These are phyloP conservation scores for Phytophthora lateralis DNA, from an alignment of 352 stramenopile species.

Conservation along the genomic window DNA sequence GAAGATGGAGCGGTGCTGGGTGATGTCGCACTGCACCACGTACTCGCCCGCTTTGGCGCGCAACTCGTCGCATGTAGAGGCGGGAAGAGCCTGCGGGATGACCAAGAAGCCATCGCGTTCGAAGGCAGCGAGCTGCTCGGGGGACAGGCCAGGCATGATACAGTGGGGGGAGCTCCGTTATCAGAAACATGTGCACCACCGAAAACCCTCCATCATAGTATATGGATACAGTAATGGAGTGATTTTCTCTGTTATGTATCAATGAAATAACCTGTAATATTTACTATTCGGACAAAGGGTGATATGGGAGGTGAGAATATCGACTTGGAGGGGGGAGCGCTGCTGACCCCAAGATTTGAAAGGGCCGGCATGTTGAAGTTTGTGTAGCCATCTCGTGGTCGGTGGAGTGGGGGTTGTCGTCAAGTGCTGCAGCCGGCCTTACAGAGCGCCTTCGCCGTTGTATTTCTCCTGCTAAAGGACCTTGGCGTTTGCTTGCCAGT, in stretches of 20 bases:
- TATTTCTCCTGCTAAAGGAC: neutral
- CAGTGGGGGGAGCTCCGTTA: constrained; percentile 1
- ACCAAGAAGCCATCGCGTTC: constrained; percentile 73
- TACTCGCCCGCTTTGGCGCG: constrained; percentile 55
- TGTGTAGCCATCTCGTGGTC: constrained; percentile 25
- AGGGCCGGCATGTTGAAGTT: constrained; percentile 24
- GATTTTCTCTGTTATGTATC: neutral
- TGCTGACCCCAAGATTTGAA: constrained; percentile 20
- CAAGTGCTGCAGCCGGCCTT: too few relatives aligned
- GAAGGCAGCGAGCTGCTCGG: constrained; percentile 67
- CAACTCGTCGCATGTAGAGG: constrained; percentile 58
- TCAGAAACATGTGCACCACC: constrained; percentile 23
- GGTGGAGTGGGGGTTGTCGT: neutral
- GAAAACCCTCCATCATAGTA: constrained; percentile 17
- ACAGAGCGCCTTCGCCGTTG: neutral
- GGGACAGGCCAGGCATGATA: constrained; percentile 45
- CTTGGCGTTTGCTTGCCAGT: constrained; percentile 9
- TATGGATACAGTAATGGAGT: constrained; percentile 5
- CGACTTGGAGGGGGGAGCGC: constrained; percentile 3
- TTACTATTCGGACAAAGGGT: neutral
- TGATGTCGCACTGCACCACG: constrained; percentile 66
- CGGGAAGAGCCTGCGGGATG: constrained; percentile 45
- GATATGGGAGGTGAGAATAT: constrained; percentile 1
- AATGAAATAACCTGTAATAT: constrained; percentile 1
- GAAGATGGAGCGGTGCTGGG: constrained; percentile 78